phyloP scores from a whole-genome alignment of 805 yeast genomes.

The Yamadazyma tumulicola region DNA sequence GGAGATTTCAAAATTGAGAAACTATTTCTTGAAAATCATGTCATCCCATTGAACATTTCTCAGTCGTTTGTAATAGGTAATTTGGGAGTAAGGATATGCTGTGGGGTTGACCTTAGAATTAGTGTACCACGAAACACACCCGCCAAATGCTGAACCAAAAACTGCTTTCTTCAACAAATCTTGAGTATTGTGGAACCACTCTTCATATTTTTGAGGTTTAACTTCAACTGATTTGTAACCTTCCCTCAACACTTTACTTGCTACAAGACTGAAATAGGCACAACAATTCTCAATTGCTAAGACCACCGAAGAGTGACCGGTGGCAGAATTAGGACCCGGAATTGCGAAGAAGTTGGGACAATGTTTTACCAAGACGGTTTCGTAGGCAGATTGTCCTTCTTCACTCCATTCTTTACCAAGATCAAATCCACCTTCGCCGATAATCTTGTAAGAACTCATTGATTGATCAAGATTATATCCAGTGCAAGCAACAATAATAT shows the following conservation, averaged over 20 bases:
- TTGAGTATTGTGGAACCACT: constrained; percentile 31
- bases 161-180: constrained; percentile 24
- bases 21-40: constrained; percentile 10
- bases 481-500: constrained; percentile 40
- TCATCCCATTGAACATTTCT: constrained; percentile 24
- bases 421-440: constrained; percentile 23
- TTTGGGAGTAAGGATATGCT: constrained; percentile 37
- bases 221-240: constrained; percentile 25
- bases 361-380: constrained; percentile 29
- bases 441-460: constrained; percentile 15
- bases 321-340: constrained; percentile 41
- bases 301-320: constrained; percentile 42
- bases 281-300: constrained; percentile 35
- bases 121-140: constrained; percentile 40
- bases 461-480: constrained; percentile 30
- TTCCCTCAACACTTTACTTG: constrained; percentile 25
- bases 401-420: constrained; percentile 25
- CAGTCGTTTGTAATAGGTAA: constrained; percentile 26
- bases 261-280: constrained; percentile 20
- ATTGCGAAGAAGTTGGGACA: constrained; percentile 34
- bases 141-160: constrained; percentile 37
- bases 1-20: too few relatives aligned
- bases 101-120: constrained; percentile 26
- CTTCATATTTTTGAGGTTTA: constrained; percentile 28
- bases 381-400: constrained; percentile 33